These are phyloP conservation scores for Pyrenochaeta sp. DNA, from an alignment of 2,329 filamentous ascomycete species.

Conservation along the genomic window DNA sequence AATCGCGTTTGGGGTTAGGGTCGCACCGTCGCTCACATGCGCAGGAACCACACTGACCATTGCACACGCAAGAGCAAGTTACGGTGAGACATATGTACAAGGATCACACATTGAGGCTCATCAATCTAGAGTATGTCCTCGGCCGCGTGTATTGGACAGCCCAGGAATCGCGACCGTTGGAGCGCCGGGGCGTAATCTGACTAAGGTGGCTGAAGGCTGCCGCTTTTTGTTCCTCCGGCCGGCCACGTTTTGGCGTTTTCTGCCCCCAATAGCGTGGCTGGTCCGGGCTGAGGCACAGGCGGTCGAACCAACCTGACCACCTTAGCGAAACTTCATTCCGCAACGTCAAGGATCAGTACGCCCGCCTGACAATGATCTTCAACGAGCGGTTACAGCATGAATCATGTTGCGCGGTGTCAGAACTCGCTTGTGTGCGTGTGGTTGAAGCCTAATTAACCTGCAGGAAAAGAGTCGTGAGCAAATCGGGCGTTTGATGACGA, in stretches of 20 bases:
- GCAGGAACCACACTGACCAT: slow-evolving; percentile 2
- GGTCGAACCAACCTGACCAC: slow-evolving; percentile 12
- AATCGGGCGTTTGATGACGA: slow-evolving; percentile 30
- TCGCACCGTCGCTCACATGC: slow-evolving; percentile 7
- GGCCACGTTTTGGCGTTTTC: slow-evolving; percentile 6
- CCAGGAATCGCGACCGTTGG: slow-evolving; percentile 11
- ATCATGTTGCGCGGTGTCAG: slow-evolving; percentile 12
- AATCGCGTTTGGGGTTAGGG: slow-evolving; percentile 6
- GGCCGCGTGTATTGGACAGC: slow-evolving; percentile 8
- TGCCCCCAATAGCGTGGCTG: slow-evolving; percentile 18
- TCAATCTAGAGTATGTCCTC: slow-evolving; percentile 11
- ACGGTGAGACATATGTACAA: slow-evolving; percentile 24
- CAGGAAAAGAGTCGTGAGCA: slow-evolving; percentile 9
- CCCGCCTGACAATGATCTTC: slow-evolving; percentile 21
- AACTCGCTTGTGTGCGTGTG: slow-evolving; percentile 6
- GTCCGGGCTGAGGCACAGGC: slow-evolving; percentile 16
- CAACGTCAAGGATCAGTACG: slow-evolving; percentile 24
- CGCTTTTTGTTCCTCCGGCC: slow-evolving; percentile 14
- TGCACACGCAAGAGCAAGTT: slow-evolving; percentile 9
- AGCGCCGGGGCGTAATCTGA: slow-evolving; percentile 37
- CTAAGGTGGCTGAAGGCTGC: slow-evolving; percentile 24
- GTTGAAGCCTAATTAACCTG: slow-evolving; percentile 7
- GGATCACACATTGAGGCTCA: slow-evolving; percentile 22
- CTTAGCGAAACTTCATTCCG: slow-evolving; percentile 27
- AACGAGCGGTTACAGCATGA: slow-evolving; percentile 25